Base-by-base conservation (phyloP, 495 filamentous ascomycete genomes). In the Aspergillus avenaceus region DNA sequence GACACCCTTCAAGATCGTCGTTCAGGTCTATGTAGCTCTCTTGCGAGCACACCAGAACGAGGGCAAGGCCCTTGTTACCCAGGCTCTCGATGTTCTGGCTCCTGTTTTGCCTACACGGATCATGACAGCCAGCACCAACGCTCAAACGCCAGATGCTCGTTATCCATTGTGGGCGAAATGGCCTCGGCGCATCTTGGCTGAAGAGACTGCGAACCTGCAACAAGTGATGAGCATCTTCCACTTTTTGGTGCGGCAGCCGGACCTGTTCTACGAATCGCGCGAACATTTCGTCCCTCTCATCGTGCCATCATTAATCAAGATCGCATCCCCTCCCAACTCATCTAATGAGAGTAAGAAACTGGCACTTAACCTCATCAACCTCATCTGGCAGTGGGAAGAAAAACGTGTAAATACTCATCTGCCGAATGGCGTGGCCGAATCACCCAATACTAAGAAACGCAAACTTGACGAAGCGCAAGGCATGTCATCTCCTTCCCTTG, bases 191-290 rank as follows among this genome's bases (percentile, higher is more conserved):
- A 96, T 97, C 42, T 69, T 99, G 43, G 84, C 88, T 7, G 95
- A 99, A 66, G 95, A 99, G 64, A 91, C 86, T n/a, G 87, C 90
- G 53, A 99, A 99, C 56, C 77, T 91, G 48, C 92, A 96, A 68
- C 95, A 97, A 69, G 84, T 97, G 65, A 96, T 90, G 27, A 90
- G 88, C 67, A 97, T 99, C 55, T 97, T 97, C 67, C 86, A 96
- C 56, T 99, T 97, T 65, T 72, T 99, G 13, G 95, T 97, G 26
- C 79, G 88, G 38, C 91, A 97, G 61, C 86, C 90, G 2, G 87
- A 91, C 60, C 74, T 97, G 14, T 97, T 99, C 70, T 97, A 95
- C 53, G 91, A 99, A 48, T 90, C 90, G 1, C 75, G 95, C 47
- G 95, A 97, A 47, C 87, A 89, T 56, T 95, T 97, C 44, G 80